Base-by-base conservation (phyloP, 1,139 yeast species). In the Pichia sp. region DNA sequence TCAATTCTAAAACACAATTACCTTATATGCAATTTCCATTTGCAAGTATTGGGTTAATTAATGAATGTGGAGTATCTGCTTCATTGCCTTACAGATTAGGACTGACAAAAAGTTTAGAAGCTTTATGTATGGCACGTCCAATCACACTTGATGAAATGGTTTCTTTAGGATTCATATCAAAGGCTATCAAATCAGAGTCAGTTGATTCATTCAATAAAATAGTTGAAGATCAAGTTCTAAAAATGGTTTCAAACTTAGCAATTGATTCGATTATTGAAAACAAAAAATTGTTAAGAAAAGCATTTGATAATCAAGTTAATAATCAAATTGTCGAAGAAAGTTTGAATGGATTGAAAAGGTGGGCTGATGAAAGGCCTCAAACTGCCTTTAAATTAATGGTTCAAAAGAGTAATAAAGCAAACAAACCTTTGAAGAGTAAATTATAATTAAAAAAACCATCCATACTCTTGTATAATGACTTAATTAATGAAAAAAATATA, bases 61-160 rank as follows among this genome's bases (percentile, higher is more conserved):
- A 88, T 51, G 97, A 89, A 67, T 96, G 96, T 50, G 89, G 83
- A 7, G 71, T 89, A 4, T 81, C 90, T 10, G 77, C 81, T 20
- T 79, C 93, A 11, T 71, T 89, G 48, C 81, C 85, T 36, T 67
- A 73, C 57, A 76, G 95, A 60, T 71, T 89, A 52, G 96, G 96
- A 3, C 72, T 83, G 71, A 81, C 89, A 53, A 75, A 74, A 56
- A 83, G 95, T 21, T 74, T 83, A 46, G 94, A 88, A 65, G 89
- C 90, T 0, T 69, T 89, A 40, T 70, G 88, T 52, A 75, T 85
- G 48, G 81, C 90, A 6, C 77, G 77, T 62, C 90, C 88, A 21
- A 76, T 89, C 44, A 58, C 65, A 2, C 88, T 88, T 40, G 64
- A 71, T n/a, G 85, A 79, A 24, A 72, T 90, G 61, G 62, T 66